Evolutionary conservation across 2,329 filamentous ascomycete genomes (phyloP), one percentile per base, ranked within the genome.

Genomic region (Botrytis galanthina): DNA sequence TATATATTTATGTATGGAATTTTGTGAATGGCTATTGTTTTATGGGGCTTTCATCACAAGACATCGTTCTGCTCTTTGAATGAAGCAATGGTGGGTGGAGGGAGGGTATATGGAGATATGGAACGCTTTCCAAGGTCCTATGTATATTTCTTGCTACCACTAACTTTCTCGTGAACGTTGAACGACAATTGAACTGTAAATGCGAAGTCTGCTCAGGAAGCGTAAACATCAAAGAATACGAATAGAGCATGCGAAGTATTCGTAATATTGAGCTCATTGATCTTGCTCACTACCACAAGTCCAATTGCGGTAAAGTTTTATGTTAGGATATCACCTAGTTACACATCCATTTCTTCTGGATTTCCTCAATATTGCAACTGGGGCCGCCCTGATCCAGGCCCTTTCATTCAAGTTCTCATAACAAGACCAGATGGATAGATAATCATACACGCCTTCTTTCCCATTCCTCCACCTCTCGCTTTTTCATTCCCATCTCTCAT

Each of bases 321-420:
- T 57, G 66, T 68, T 57, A 37, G 66, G 35, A 68, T 32, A 68
- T 54, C 35, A 29, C 37, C n/a, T 68, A 57, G 26, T 42, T 68
- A 32, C 35, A 42, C n/a, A 39, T 7, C 48, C n/a, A 42, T 57
- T 68, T 29, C 7, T 26, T 68, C 1, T 42, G 48, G 48, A 29
- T 57, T 57, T 42, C 35, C 26, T 68, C 37, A 16, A 68, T 42
- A 42, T 57, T n/a, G 39, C 35, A 32, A 12, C 18, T 42, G 14
- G 66, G 35, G n/a, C 51, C n/a, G 2, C n/a, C n/a, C 66, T 16
- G 9, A 68, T 22, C 6, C 48, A 42, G 29, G 48, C 66, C 66
- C 18, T 20, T 29, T n/a, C 10, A 22, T 57, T 42, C 35, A 68
- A 26, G 18, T 22, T 37, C 35, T 10, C 48, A 16, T 68, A 32